phyloP scores from a whole-genome alignment of 768 basidiomycete species.

The Cantharellus anzutake region DNA sequence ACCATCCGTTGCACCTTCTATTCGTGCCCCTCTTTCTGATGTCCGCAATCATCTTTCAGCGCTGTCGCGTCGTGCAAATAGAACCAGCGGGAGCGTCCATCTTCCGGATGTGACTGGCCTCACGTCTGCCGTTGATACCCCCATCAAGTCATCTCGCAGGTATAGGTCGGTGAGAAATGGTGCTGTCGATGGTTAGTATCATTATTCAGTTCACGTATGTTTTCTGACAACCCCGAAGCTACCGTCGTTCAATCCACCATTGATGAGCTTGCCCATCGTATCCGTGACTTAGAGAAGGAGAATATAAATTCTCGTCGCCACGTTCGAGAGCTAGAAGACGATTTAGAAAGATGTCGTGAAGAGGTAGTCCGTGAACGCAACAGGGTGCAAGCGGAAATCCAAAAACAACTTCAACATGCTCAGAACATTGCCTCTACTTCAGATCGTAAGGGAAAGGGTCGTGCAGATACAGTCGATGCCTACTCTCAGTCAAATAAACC shows the following conservation, averaged over 20 bases:
- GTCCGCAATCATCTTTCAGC: neutral
- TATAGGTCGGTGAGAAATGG: neutral
- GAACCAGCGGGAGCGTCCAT: constrained; percentile 22
- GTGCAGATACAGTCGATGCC: neutral
- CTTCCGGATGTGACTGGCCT: constrained; percentile 74
- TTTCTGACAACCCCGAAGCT: neutral
- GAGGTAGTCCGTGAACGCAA: constrained; percentile 57
- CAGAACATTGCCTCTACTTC: neutral
- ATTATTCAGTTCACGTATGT: neutral
- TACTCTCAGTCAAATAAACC: constrained; percentile 6
- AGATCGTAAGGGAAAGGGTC: constrained; percentile 5
- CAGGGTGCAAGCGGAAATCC: constrained; percentile 32
- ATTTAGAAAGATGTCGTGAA: constrained; percentile 67
- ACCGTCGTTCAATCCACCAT: constrained; percentile 27
- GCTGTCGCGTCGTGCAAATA: constrained; percentile 10
- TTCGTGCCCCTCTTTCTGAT: neutral
- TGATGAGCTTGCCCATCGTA: constrained; percentile 24
- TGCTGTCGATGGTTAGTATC: neutral
- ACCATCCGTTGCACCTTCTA: neutral
- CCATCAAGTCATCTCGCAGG: constrained; percentile 25
- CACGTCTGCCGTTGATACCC: constrained; percentile 59
- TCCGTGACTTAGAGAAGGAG: constrained; percentile 60
- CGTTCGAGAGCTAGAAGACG: constrained; percentile 72
- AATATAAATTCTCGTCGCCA: constrained; percentile 64
- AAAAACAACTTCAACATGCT: constrained; percentile 13